Evolutionary conservation across 208 protist species (phyloP), one percentile per base, ranked within the genome.

Genomic region (Acanthamoeba triangularis): DNA sequence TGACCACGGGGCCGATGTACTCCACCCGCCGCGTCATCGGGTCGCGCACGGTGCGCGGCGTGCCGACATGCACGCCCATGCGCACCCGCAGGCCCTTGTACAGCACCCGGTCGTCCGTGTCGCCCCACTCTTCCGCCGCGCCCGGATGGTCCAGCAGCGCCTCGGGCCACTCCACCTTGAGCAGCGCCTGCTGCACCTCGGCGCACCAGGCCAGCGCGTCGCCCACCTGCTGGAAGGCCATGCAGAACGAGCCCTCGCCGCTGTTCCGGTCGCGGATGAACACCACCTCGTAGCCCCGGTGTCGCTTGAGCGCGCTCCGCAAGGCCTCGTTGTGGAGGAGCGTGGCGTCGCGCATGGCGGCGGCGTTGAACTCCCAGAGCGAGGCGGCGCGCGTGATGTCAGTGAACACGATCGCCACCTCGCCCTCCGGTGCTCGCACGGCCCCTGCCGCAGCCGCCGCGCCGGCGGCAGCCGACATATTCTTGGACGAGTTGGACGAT

Each of bases 181-280:
- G 72, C 61, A 95, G 56, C 10, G 8, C n/a, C 8, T 59, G 14
- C 91, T 95, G 91, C 49, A 95, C 91, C 5, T 61, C 91, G 49
- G 14, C 13, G 74, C 91, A 95, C 65, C 65, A 95, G 20, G 23
- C n/a, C 1, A 87, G 6, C 16, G 91, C 91, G 33, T 82, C 69
- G 11, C 0, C 8, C 5, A 69, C 37, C 14, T 87, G 30, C 35
- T 95, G 91, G 91, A 95, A 95, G 37, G 69, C 91, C 91, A 95
- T 69, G 72, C 65, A 87, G 91, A 95, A 95, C 23, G 91, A 94
- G 3, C 90, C 90, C 69, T 94, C 90, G 5, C 90, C 90, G n/a
- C 90, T 80, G 90, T 74, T 94, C n/a, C 41, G 2, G 37, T 94
- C 90, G 13, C 67, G 56, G 3, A 94, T 20, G 37, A 94, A 80